These are phyloP conservation scores for Suillus variegatus DNA, from an alignment of 768 basidiomycete species.

Conservation along the genomic window DNA sequence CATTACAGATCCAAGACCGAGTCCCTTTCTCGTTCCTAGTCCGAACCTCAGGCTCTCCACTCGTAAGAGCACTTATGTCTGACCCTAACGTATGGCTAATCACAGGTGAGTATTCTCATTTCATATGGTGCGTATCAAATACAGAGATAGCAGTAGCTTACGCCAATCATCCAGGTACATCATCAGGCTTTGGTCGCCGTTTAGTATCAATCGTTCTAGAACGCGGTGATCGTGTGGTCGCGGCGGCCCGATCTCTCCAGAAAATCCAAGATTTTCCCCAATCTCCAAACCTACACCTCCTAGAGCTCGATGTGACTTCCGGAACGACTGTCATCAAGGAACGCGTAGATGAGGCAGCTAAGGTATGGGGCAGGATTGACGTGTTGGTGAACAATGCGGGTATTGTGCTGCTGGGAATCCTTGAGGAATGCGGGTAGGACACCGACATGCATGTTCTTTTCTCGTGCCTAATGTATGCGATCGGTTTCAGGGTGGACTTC, in stretches of 20 bases:
- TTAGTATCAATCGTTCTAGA: constrained; percentile 47
- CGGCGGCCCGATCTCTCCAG: constrained; percentile 48
- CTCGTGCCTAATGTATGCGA: not conserved
- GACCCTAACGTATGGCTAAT: constrained; percentile 22
- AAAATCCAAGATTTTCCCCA: constrained; percentile 38
- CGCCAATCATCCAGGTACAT: constrained; percentile 41
- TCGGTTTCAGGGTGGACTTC: constrained; percentile 24
- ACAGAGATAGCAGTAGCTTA: not conserved
- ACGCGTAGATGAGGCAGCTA: constrained; percentile 44
- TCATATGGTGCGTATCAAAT: not conserved
- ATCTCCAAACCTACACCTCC: constrained; percentile 37
- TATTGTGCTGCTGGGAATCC: constrained; percentile 40
- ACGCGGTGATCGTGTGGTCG: constrained; percentile 65
- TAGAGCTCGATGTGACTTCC: constrained; percentile 54
- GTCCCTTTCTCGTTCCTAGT: no score
- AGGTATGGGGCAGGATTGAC: constrained; percentile 57
- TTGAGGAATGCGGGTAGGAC: constrained; percentile 62
- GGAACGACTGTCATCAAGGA: constrained; percentile 43
- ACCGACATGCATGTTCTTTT: not conserved
- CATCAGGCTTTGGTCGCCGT: constrained; percentile 60
- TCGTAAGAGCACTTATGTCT: no score
- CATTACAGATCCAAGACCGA: no score
- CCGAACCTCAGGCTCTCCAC: no score
- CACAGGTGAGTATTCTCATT: constrained; percentile 17
- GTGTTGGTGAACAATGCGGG: constrained; percentile 71